phyloP scores from a whole-genome alignment of 345 rosid species.

The Carallia pectinifolia region DNA sequence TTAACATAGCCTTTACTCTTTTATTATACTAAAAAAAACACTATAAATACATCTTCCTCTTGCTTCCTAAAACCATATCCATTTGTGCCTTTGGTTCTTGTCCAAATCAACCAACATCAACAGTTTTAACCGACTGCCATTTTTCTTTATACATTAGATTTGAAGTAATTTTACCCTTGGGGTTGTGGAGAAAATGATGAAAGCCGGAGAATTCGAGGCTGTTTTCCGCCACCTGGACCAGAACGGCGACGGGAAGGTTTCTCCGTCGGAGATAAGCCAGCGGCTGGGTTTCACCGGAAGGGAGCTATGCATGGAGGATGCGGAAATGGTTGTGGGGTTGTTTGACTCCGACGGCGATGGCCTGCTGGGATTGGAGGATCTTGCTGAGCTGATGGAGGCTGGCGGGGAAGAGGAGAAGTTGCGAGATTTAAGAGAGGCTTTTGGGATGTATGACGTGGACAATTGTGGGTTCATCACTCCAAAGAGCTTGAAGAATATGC shows the following conservation, averaged over 20 bases:
- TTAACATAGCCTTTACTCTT: background rate
- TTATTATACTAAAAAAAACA: no score
- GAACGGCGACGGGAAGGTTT: conserved; percentile 48
- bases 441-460: conserved; percentile 43
- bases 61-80: no score
- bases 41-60: no score
- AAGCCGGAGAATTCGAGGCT: conserved; percentile 16
- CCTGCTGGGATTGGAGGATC: conserved; percentile 42
- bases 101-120: no score
- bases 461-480: conserved; percentile 45
- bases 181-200: background rate
- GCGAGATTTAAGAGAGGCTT: conserved; percentile 42
- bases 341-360: conserved; percentile 52
- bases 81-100: no score
- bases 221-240: conserved; percentile 37
- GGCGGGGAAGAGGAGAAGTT: conserved; percentile 48
- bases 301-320: conserved; percentile 33
- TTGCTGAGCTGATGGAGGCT: conserved; percentile 41
- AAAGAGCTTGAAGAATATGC: conserved; percentile 35
- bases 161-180: background rate
- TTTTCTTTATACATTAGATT: no score
- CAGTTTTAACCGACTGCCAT: no score
- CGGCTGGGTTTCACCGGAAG: conserved; percentile 27
- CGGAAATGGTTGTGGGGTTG: conserved; percentile 23
- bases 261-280: conserved; percentile 38